phyloP scores from a whole-genome alignment of 129 eudicot genomes.

The Escallonia rubra region DNA sequence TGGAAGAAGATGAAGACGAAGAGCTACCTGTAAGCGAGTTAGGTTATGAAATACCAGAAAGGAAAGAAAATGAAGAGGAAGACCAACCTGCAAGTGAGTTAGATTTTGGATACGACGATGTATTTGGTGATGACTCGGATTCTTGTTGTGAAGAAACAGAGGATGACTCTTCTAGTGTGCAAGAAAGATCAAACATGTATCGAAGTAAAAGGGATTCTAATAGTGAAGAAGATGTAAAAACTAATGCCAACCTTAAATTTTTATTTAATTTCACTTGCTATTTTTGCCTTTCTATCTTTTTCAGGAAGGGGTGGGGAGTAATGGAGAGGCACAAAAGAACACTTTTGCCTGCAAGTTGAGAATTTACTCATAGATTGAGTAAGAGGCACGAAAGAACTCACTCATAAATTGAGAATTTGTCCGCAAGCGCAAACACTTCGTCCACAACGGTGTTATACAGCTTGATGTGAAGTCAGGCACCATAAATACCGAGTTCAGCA shows the following conservation, averaged over 20 bases:
- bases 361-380: too few relatives aligned
- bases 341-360: too few relatives aligned
- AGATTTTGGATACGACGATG: constrained; percentile 27
- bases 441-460: too few relatives aligned
- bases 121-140: not conserved
- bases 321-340: too few relatives aligned
- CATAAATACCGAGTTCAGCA: too few relatives aligned
- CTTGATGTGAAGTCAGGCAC: too few relatives aligned
- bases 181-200: not conserved
- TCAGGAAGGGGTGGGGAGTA: too few relatives aligned
- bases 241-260: not conserved
- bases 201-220: not conserved
- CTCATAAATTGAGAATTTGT: too few relatives aligned
- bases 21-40: not conserved
- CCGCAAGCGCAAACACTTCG: too few relatives aligned
- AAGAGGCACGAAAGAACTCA: too few relatives aligned
- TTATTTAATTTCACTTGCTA: not conserved
- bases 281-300: not conserved
- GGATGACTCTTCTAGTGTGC: not conserved
- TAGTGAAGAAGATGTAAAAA: not conserved
- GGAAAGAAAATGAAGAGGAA: constrained; percentile 3
- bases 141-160: not conserved
- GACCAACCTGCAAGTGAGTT: constrained; percentile 11
- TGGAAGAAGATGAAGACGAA: not conserved
- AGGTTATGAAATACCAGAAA: too few relatives aligned